phyloP scores from a whole-genome alignment of 352 stramenopile genomes.

The Pythium diclinum region DNA sequence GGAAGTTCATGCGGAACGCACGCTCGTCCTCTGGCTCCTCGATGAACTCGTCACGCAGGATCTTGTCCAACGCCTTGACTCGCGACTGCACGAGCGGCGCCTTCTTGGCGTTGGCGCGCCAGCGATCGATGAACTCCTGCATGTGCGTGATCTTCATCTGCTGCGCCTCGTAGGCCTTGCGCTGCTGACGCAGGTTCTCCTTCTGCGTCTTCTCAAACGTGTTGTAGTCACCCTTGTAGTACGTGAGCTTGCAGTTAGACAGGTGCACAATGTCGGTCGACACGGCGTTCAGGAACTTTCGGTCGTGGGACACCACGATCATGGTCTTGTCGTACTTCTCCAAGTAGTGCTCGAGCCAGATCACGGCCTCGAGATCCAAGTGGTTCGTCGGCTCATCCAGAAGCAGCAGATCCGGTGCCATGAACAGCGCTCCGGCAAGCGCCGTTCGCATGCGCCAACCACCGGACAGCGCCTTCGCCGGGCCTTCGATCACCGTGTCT shows the following conservation, averaged over 20 bases:
- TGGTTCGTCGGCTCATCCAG: constrained; percentile 94
- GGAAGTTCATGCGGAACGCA: constrained; percentile 94
- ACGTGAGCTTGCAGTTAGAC: constrained; percentile 89
- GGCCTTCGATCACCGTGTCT: constrained; percentile 86
- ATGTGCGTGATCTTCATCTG: constrained; percentile 93
- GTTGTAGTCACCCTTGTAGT: constrained; percentile 96
- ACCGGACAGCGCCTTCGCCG: constrained; percentile 90
- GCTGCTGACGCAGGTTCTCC: constrained; percentile 92
- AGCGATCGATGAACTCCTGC: constrained; percentile 83
- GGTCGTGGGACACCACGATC: constrained; percentile 95
- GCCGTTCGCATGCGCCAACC: constrained; percentile 94
- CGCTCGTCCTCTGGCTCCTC: constrained; percentile 92
- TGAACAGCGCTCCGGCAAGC: constrained; percentile 93
- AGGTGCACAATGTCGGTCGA: constrained; percentile 95
- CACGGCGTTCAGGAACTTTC: constrained; percentile 96
- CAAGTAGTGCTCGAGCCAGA: constrained; percentile 92
- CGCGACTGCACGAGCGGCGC: constrained; percentile 95
- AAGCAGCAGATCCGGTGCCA: constrained; percentile 93
- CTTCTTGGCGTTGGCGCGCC: constrained; percentile 59
- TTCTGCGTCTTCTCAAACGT: constrained; percentile 94
- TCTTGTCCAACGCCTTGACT: constrained; percentile 92
- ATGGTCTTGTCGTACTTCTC: constrained; percentile 92
- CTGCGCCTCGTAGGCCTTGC: constrained; percentile 86
- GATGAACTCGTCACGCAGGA: constrained; percentile 83
- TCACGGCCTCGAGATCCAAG: constrained; percentile 89